Evolutionary conservation across 2,329 filamentous ascomycete genomes (phyloP).

Genomic region (Fusarium sp.): DNA sequence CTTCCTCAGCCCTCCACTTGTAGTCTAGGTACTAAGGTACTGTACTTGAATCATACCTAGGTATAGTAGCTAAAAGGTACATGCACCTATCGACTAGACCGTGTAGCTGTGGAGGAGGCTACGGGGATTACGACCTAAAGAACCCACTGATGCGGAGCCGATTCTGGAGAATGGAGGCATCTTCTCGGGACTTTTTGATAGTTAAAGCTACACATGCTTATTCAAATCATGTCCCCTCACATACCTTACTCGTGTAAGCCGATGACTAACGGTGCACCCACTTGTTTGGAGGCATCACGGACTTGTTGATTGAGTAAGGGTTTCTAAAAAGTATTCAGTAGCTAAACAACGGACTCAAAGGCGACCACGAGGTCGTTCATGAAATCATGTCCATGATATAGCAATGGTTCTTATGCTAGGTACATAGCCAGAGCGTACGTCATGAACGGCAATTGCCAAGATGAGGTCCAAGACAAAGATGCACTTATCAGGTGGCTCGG

Average conservation of each 20-base stretch:
- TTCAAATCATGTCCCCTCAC: neutral
- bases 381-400: constrained; percentile 1
- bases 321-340: neutral
- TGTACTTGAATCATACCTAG: too few species aligned
- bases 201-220: neutral
- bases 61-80: too few species aligned
- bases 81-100: too few species aligned
- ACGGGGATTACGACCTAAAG: neutral
- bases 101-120: too few species aligned
- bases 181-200: neutral
- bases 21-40: neutral
- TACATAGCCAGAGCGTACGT: constrained; percentile 16
- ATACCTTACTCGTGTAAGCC: neutral
- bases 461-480: constrained; percentile 16
- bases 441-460: constrained; percentile 16
- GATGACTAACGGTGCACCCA: constrained; percentile 6
- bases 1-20: constrained; percentile 7
- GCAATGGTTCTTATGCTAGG: neutral
- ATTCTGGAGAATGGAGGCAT: constrained; percentile 4
- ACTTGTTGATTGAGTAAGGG: neutral
- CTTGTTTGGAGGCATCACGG: neutral
- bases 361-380: constrained; percentile 3
- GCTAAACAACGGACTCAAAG: neutral
- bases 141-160: neutral
- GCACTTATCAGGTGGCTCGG: constrained; percentile 7